phyloP scores from a whole-genome alignment of 805 yeast species.

The Lipomyces sp. region DNA sequence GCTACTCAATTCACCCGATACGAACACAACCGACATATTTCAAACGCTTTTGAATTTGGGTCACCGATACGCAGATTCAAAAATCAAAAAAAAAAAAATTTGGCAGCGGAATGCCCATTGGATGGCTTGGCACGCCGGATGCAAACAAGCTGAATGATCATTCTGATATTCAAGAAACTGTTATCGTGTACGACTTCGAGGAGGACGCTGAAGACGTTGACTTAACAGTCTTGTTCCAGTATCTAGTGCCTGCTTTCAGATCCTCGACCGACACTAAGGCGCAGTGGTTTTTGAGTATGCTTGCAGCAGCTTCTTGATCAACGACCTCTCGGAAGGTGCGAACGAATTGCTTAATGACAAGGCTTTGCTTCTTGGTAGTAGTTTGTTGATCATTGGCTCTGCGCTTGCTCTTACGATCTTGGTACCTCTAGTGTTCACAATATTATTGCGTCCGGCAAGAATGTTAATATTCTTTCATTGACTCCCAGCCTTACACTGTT shows the following conservation, averaged over 20 bases:
- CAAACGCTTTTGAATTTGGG: constrained; percentile 42
- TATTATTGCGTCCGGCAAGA: constrained; percentile 72
- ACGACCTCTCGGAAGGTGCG: constrained; percentile 53
- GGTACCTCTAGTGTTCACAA: constrained; percentile 92
- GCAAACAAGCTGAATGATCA: constrained; percentile 57
- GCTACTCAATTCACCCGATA: constrained; percentile 10
- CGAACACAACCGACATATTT: constrained; percentile 32
- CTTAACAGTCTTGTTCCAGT: constrained; percentile 66
- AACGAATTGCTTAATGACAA: constrained; percentile 54
- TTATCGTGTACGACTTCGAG: constrained; percentile 66
- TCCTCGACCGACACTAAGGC: constrained; percentile 85
- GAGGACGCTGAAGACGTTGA: constrained; percentile 62
- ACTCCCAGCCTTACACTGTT: constrained; percentile 71
- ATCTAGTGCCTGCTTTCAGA: constrained; percentile 83
- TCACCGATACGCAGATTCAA: constrained; percentile 39
- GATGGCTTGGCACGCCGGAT: constrained; percentile 79
- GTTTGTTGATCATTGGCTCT: constrained; percentile 88
- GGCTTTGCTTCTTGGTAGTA: constrained; percentile 54
- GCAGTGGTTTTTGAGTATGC: constrained; percentile 80
- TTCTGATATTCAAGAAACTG: constrained; percentile 51
- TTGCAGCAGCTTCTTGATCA: constrained; percentile 86
- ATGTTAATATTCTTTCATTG: constrained; percentile 85
- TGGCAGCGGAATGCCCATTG: constrained; percentile 72
- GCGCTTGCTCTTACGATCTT: constrained; percentile 92
- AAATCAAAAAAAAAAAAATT: constrained; percentile 53